Base-by-base conservation (phyloP, 306 rosid species). In the Amphicarpaea edgeworthii region DNA sequence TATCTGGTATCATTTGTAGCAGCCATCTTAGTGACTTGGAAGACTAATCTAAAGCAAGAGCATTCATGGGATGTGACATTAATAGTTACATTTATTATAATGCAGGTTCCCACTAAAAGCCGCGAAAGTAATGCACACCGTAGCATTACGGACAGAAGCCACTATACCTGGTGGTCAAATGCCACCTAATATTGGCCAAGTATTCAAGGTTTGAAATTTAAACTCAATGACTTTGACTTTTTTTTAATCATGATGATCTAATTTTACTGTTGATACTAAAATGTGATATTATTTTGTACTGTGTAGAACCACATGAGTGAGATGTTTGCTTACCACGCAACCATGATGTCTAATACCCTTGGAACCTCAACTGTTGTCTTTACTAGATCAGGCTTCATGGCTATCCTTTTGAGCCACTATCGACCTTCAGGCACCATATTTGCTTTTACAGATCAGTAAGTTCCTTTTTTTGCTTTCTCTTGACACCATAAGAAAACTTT, bases 301-400 rank as follows among this genome's bases (percentile, higher is more conserved):
- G 17, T 80, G 80, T 73, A 95, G 97, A 95, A 95, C 76, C 97
- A 90, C 80, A 95, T 89, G 98, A 95, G 98, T 3, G 98, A 92
- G 87, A 95, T 92, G 97, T 95, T 95, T 86, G 98, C 98, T 43
- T 95, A 89, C 85, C 98, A 95, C 77, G 98, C 98, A 71, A 95
- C 98, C 81, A 89, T 90, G 87, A 95, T 95, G 96, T 90, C 98
- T 73, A 92, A 95, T 82, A 92, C 97, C 80, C 97, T 95, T 30
- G 96, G 98, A 79, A 92, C 97, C 28, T 92, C 98, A 64, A 89
- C 93, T 23, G 96, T 95, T 53, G 98, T 92, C 75, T 95, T 95
- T 81, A 95, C 98, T 45, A 87, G 92, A 89, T 86, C 93, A 17
- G 98, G 98, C 79, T 95, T 87, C 84, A 95, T 92, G 98, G 90